These are phyloP conservation scores for Pseudogymnoascus sp. DNA, from an alignment of 2,329 filamentous ascomycete species.

Conservation along the genomic window DNA sequence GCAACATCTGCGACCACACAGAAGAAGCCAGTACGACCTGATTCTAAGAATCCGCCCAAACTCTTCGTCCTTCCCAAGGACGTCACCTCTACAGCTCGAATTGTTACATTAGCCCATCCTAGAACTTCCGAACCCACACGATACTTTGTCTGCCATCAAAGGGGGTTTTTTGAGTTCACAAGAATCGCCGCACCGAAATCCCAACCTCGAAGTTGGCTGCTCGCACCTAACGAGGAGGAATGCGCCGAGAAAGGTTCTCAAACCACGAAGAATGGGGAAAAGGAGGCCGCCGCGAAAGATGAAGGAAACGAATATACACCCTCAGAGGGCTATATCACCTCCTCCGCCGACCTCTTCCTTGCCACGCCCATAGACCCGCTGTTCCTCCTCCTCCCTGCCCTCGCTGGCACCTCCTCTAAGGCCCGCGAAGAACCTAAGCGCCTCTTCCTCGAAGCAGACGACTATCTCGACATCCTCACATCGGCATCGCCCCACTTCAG, in stretches of 20 bases:
- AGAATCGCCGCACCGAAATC: constrained; percentile 48
- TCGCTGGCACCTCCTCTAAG: constrained; percentile 43
- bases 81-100: constrained; percentile 47
- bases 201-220: constrained; percentile 56
- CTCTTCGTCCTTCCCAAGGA: constrained; percentile 57
- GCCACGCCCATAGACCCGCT: constrained; percentile 79
- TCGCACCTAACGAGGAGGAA: constrained; percentile 30
- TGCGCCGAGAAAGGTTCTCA: constrained; percentile 14
- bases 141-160: constrained; percentile 56
- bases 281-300: constrained; percentile 21
- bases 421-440: constrained; percentile 46
- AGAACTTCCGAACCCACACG: constrained; percentile 48
- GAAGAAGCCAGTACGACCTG: constrained; percentile 28
- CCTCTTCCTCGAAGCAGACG: constrained; percentile 63
- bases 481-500: constrained; percentile 45
- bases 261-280: constrained; percentile 13
- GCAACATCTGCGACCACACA: constrained; percentile 23
- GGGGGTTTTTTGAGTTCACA: constrained; percentile 61
- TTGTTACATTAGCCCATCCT: constrained; percentile 56
- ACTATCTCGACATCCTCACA: constrained; percentile 61
- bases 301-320: constrained; percentile 15
- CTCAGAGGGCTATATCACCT: constrained; percentile 49
- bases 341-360: constrained; percentile 68
- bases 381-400: constrained; percentile 72
- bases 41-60: constrained; percentile 41